These are phyloP conservation scores for Paspalum vaginatum DNA, from an alignment of 176 grass and related monocot species.

Conservation along the genomic window DNA sequence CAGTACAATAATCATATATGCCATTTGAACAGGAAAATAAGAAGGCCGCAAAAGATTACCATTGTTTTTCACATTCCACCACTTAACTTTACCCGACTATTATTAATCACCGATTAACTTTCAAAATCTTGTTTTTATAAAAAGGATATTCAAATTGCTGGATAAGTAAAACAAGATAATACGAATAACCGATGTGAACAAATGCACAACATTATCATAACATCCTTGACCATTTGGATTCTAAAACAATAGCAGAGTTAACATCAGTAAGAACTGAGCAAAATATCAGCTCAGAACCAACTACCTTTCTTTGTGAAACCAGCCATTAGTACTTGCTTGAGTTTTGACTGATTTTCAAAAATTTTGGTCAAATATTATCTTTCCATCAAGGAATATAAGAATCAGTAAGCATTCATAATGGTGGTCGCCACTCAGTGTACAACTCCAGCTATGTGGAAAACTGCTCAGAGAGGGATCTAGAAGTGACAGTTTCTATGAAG, in stretches of 20 bases:
- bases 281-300: not conserved
- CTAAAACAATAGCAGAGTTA: not conserved
- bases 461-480: not conserved
- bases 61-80: not conserved
- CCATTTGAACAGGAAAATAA: constrained; percentile 6
- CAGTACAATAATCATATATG: constrained; percentile 3
- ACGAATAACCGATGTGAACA: not conserved
- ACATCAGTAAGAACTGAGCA: not conserved
- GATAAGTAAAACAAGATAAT: constrained; percentile 17
- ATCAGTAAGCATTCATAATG: not conserved
- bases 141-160: too few relatives aligned
- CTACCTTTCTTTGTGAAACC: not conserved
- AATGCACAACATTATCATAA: constrained; percentile 2
- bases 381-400: not conserved
- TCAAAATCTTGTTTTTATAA: not conserved
- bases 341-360: not conserved
- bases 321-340: not conserved
- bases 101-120: not conserved
- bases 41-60: not conserved
- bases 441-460: not conserved
- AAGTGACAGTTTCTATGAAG: not conserved
- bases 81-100: not conserved
- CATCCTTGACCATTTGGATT: not conserved
- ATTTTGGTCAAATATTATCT: not conserved
- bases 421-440: too few relatives aligned